Evolutionary conservation across 2,329 filamentous ascomycete genomes (phyloP).

Genomic region (Ophidiomyces ophidiicola): DNA sequence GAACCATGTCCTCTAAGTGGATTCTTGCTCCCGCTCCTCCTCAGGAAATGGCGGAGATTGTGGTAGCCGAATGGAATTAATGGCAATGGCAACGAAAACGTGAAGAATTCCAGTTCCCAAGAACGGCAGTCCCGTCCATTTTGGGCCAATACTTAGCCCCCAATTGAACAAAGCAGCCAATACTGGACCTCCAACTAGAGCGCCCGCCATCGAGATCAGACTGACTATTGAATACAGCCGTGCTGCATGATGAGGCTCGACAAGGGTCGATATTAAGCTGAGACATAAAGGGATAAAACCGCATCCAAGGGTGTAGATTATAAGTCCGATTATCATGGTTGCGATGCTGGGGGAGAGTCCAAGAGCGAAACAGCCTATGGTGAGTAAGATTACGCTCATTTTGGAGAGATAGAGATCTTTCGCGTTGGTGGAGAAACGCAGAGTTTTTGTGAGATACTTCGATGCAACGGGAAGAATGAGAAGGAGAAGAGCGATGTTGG

Average conservation of each 20-base stretch:
- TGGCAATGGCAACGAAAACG: constrained; percentile 11
- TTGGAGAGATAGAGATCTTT: constrained; percentile 39
- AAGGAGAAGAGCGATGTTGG: constrained; percentile 38
- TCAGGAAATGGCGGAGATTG: neutral
- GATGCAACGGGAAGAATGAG: constrained; percentile 35
- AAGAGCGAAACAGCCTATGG: constrained; percentile 36
- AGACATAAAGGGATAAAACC: constrained; percentile 38
- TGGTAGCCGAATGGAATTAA: constrained; percentile 13
- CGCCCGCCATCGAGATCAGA: constrained; percentile 37
- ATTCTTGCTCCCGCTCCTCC: neutral
- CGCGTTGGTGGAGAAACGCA: constrained; percentile 24
- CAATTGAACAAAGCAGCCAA: constrained; percentile 37
- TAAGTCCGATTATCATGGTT: constrained; percentile 34
- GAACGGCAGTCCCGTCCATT: constrained; percentile 40
- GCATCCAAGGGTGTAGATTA: constrained; percentile 39
- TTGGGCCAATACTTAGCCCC: constrained; percentile 34
- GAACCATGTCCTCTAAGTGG: too few relatives aligned
- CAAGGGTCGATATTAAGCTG: constrained; percentile 37
- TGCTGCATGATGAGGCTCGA: constrained; percentile 38
- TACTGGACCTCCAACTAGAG: constrained; percentile 37
- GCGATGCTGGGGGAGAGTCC: constrained; percentile 35
- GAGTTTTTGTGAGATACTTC: constrained; percentile 22
- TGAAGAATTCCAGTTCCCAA: constrained; percentile 30
- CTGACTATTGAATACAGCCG: constrained; percentile 40
- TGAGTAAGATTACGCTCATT: constrained; percentile 34